A percentile compares a stretch with the other conserved stretches of the same genome.
Evolutionary conservation across 2,329 filamentous ascomycete species (phyloP).

Genomic region (Thielaviopsis euricoi): DNA sequence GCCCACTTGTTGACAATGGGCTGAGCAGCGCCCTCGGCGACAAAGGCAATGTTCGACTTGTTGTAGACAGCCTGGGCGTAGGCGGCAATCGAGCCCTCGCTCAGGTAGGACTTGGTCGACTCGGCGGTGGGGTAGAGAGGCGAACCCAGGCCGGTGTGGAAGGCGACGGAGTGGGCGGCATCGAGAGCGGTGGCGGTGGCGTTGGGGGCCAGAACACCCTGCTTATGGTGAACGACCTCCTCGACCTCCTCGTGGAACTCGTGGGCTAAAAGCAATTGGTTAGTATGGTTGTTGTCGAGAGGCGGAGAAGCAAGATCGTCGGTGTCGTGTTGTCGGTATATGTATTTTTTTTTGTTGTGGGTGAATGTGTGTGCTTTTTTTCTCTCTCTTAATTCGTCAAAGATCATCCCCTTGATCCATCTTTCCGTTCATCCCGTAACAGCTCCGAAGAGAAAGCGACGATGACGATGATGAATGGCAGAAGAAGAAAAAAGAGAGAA

Average conservation of each 20-base stretch:
- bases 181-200: slow-evolving; percentile 59
- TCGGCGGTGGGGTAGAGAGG: slow-evolving; percentile 57
- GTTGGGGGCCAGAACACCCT: slow-evolving; percentile 52
- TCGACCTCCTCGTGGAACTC: slow-evolving; percentile 83
- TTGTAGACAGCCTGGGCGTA: slow-evolving; percentile 69
- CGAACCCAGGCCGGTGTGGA: slow-evolving; percentile 81
- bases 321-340: not conserved
- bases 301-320: not conserved
- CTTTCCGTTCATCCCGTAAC: slow-evolving; percentile 7
- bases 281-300: slow-evolving; percentile 11
- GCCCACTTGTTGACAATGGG: slow-evolving; percentile 75
- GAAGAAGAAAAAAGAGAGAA: not conserved
- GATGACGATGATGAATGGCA: not conserved
- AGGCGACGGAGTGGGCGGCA: slow-evolving; percentile 70
- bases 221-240: slow-evolving; percentile 58
- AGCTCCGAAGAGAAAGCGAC: slow-evolving; percentile 1
- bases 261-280: slow-evolving; percentile 41
- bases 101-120: slow-evolving; percentile 63
- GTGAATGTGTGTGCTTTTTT: too few species aligned
- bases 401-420: not conserved
- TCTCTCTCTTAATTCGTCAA: not conserved
- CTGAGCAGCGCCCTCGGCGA: slow-evolving; percentile 73
- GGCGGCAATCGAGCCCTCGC: slow-evolving; percentile 53
- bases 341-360: not conserved
- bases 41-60: slow-evolving; percentile 80